Evolutionary conservation across 805 yeast genomes (phyloP), one percentile per base, ranked within the genome.

Genomic region (Ogataea degrootiae): DNA sequence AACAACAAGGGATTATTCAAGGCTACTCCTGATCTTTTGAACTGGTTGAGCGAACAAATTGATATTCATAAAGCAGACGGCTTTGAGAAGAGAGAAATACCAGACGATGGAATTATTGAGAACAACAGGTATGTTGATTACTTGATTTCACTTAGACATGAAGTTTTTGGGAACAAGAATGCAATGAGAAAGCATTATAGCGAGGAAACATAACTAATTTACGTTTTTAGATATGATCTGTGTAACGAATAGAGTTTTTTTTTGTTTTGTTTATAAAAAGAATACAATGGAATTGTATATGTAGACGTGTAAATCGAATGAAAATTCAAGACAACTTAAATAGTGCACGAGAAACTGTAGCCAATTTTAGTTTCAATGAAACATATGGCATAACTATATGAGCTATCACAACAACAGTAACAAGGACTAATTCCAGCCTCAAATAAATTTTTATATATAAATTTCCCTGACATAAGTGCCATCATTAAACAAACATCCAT

Each of bases 161-260:
- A 67, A 21, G 78, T 83, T 1, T 88, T 88, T 67, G 96, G 96
- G 1, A 88, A 88, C 57, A 87, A 86, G 17, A 71, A 77, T 59
- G 95, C 85, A 0, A 64, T 75, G 47, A 73, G 94, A 50, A 85
- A 84, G 60, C 81, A 77, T 6, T 65, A 73, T 39, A 71, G 71
- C 16, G 85, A 79, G 61, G 82, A 77, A 49, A 56, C 76, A 21
- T 76, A 63, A 46, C 21, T 11, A 17, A 23, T 11, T n/a, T 11
- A 36, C 16, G 23, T 37, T 22, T 17, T 37, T 19, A 37, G 5
- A 8, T 19, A 14, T 22, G 14, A 8, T 37, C 8, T 37, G 8
- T 39, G 21, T 21, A 17, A 19, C 31, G 12, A 26, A 8, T 26
- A 11, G 11, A 26, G 31, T 26, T 26, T 26, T 26, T 26, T 9